Base-by-base conservation (phyloP, 768 basidiomycete genomes). In the Suillus subaureus region DNA sequence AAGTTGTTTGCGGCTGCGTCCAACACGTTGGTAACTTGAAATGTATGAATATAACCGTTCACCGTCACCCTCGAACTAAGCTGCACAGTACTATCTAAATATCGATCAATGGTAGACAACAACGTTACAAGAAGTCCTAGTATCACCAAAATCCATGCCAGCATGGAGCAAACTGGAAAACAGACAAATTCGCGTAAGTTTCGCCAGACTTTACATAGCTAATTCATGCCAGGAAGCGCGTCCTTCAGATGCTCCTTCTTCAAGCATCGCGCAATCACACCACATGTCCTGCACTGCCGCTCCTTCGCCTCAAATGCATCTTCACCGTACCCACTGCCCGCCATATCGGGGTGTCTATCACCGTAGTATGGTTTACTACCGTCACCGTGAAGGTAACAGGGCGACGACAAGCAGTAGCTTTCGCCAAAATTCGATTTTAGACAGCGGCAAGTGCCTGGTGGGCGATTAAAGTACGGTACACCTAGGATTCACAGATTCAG, bases 191-290 rank as follows among this genome's bases (percentile, higher is more conserved):
- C 11, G 28, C 18, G 21, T n/a, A 33, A 6, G 52, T 21, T 18
- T 5, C 31, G 3, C 31, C 5, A 54, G 21, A 3, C 12, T 12
- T 33, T 6, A 31, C 28, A 18, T 8, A 6, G 12, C 12, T 55
- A 55, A 33, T 55, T n/a, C 6, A 69, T 69, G 33, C 69, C 69
- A 52, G 69, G 69, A 64, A 66, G 15, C 28, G 61, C 68, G 39
- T 71, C 71, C 64, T 70, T 71, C 26, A 71, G 47, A 49, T 71
- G 70, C 55, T 71, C 69, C 56, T 67, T 70, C 40, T 67, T 70
- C 55, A 71, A 47, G 65, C 70, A 70, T 52, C 64, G 65, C 9
- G 70, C 70, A 62, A 40, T 13, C n/a, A 64, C 68, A n/a, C 67
- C 67, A 43, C 70, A 71, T 8, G 69, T 69, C 61, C 60, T 66